Conservation (phyloP, 75 land plant species). For the Picea glauca region DNA sequence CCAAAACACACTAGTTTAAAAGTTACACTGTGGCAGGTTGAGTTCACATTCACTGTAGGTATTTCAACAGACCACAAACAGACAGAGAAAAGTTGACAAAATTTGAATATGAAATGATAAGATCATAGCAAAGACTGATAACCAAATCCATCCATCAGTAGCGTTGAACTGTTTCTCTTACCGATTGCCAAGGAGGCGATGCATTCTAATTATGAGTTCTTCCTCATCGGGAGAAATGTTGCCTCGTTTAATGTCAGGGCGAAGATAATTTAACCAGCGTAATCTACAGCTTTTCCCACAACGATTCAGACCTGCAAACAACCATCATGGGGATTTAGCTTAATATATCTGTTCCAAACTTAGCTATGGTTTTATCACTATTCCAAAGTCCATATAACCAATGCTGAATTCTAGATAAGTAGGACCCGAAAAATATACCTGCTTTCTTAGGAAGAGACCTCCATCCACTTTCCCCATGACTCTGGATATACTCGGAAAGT, state of each 20-base stretch:
- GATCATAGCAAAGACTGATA: background rate
- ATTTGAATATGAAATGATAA: background rate
- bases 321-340: background rate
- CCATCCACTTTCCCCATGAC: slow-evolving; percentile 55
- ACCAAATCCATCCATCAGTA: no score
- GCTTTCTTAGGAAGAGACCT: slow-evolving; percentile 32
- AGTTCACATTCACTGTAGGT: no score
- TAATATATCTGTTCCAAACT: background rate
- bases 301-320: slow-evolving; percentile 25
- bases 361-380: background rate
- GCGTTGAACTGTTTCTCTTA: background rate
- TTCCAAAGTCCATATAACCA: background rate
- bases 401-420: background rate
- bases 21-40: no score
- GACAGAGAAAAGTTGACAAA: no score
- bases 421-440: slow-evolving; percentile 13
- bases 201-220: slow-evolving; percentile 29
- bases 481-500: slow-evolving; percentile 29
- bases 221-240: slow-evolving; percentile 30
- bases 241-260: slow-evolving; percentile 33
- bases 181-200: slow-evolving; percentile 36
- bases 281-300: slow-evolving; percentile 40
- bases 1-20: no score
- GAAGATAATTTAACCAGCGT: slow-evolving; percentile 26
- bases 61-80: background rate